phyloP scores from a whole-genome alignment of 2,329 filamentous ascomycete species.

The Albifimbria verrucaria region DNA sequence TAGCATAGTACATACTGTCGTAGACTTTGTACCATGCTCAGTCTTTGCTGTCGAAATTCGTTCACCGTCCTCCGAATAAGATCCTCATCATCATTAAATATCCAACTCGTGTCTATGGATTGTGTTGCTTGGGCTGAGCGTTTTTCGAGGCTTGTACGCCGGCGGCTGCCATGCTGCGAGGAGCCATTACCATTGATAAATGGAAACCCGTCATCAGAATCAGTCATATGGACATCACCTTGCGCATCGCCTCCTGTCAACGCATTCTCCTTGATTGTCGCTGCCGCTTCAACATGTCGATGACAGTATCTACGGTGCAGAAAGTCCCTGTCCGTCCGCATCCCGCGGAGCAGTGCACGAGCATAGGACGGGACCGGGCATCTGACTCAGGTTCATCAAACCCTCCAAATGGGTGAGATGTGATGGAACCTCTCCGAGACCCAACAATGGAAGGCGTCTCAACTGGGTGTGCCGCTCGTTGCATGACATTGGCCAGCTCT shows the following conservation, averaged over 20 bases:
- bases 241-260: constrained; percentile 26
- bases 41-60: constrained; percentile 80
- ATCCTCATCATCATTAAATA: constrained; percentile 69
- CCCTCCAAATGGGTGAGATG: constrained; percentile 38
- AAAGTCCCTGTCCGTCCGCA: constrained; percentile 96
- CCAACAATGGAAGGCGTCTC: constrained; percentile 37
- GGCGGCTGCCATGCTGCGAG: constrained; percentile 14
- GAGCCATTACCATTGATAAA: constrained; percentile 17
- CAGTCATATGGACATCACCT: constrained; percentile 45
- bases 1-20: constrained; percentile 95
- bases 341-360: constrained; percentile 94
- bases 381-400: constrained; percentile 59
- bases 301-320: constrained; percentile 91
- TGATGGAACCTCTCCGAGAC: constrained; percentile 22
- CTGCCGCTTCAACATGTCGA: constrained; percentile 95
- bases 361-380: constrained; percentile 60
- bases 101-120: constrained; percentile 56
- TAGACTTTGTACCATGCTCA: constrained; percentile 96
- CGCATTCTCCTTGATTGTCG: constrained; percentile 33
- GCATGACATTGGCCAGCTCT: constrained; percentile 80
- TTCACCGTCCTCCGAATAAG: constrained; percentile 84
- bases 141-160: constrained; percentile 12
- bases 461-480: constrained; percentile 50
- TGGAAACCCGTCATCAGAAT: constrained; percentile 25
- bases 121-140: constrained; percentile 8